Evolutionary conservation across 176 grass and related monocot species (phyloP), one percentile per base, ranked within the genome.

Genomic region (Canna indica): DNA sequence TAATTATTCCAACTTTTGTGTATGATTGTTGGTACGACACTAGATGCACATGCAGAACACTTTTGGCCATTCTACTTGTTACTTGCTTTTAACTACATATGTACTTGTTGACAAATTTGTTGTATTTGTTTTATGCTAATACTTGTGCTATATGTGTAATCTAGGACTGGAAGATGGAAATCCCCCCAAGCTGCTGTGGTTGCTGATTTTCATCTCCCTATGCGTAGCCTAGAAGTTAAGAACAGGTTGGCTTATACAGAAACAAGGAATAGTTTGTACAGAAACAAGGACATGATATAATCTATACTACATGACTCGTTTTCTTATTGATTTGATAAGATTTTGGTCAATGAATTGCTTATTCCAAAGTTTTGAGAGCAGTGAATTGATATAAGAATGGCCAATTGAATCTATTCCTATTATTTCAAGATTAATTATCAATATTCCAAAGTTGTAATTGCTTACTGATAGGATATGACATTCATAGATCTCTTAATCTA

Each of bases 191-290:
- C 76, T 64, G 82, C 89, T 41, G 32, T 90, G 29, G 81, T 79
- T 69, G 71, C 84, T 28, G 78, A 85, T 81, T 74, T 92, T 70
- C 83, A 92, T 76, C 89, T 92, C 75, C 94, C 89, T 24, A 92
- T 97, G 94, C 84, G 82, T 62, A 97, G 94, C 68, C 77, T 80
- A 64, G 94, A 97, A 90, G 77, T 92, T 72, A 97, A 90, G 71
- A 91, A 92, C 77, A 67, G 84, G 89, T 87, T 79, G 72, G 44
- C 58, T 58, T 31, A n/a, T 79, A 63, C 36, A 36, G 56, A 14
- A 30, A 47, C 36, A 33, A 16, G 6, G 28, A 30, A 20, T 63
- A 32, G 30, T 31, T 33, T 13, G 20, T 28, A 31, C 4, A 26
- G 17, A 10, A 26, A 27, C 20, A n/a, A 25, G 53, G 47, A 18